Evolutionary conservation across 2,329 filamentous ascomycete species (phyloP).

Genomic region (Colletotrichum theobromicola): DNA sequence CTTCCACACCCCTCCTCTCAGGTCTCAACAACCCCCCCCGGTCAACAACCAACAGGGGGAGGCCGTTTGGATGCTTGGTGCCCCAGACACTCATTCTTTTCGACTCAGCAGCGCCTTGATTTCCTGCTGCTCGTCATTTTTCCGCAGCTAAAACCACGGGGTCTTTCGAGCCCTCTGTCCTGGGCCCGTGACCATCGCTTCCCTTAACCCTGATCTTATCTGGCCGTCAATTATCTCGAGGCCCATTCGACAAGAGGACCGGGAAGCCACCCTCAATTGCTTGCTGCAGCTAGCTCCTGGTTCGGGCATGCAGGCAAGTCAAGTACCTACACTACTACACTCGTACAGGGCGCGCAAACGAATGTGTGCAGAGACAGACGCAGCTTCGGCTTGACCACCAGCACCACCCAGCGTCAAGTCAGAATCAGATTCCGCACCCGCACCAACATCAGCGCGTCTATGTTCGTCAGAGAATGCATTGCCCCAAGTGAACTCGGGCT

Average conservation of each 20-base stretch:
- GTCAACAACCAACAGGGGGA: slow-evolving; percentile 9
- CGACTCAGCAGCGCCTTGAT: not conserved
- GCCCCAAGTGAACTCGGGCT: slow-evolving; percentile 11
- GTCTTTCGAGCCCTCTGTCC: not conserved
- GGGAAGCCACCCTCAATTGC: not conserved
- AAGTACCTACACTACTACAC: not conserved
- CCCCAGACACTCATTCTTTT: slow-evolving; percentile 14
- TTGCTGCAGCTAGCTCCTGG: not conserved
- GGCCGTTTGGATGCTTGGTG: slow-evolving; percentile 7
- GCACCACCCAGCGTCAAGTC: not conserved
- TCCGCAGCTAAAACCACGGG: slow-evolving; percentile 2
- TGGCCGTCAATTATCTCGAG: not conserved
- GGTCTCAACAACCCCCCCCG: slow-evolving; percentile 12
- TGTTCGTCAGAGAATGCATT: slow-evolving; percentile 11
- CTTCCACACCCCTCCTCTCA: not conserved
- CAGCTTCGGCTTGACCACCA: not conserved
- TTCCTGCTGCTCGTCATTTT: slow-evolving; percentile 16
- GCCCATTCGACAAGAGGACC: not conserved
- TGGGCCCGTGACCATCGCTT: not conserved
- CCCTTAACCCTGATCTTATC: not conserved
- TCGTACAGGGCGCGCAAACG: not conserved
- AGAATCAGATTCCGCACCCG: not conserved
- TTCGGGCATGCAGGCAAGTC: not conserved
- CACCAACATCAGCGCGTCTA: slow-evolving; percentile 9
- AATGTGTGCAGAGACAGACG: not conserved